Conservation (phyloP, 1,284 basidiomycete genomes). For the Neolentinus lepideus region DNA sequence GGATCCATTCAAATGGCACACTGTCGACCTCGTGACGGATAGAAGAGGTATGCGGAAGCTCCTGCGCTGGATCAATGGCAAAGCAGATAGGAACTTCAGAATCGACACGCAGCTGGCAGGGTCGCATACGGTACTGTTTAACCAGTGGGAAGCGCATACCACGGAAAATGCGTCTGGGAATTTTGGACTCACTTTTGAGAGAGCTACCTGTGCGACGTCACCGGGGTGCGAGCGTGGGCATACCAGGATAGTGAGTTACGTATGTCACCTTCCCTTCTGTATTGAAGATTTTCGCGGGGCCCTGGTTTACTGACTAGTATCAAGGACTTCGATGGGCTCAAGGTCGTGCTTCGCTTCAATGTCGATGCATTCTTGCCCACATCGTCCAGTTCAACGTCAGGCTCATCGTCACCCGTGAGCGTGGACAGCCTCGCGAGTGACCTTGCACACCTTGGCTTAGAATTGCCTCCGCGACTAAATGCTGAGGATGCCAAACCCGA, state of each 20-base stretch:
- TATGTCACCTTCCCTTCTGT: conserved; percentile 15
- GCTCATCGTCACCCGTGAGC: too few relatives aligned
- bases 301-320: background rate
- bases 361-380: conserved; percentile 38
- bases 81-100: conserved; percentile 36
- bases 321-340: conserved; percentile 39
- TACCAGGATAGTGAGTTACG: conserved; percentile 28
- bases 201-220: conserved; percentile 26
- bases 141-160: conserved; percentile 37
- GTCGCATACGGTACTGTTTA: conserved; percentile 42
- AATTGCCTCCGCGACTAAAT: conserved; percentile 2
- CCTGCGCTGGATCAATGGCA: conserved; percentile 39
- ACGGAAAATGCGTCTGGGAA: conserved; percentile 14
- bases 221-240: conserved; percentile 26
- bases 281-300: too few relatives aligned
- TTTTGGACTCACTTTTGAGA: conserved; percentile 28
- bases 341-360: conserved; percentile 42
- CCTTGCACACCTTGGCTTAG: conserved; percentile 20
- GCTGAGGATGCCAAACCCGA: conserved; percentile 3
- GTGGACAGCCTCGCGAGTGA: conserved; percentile 10
- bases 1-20: conserved; percentile 36
- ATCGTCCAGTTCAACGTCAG: background rate
- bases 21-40: conserved; percentile 49
- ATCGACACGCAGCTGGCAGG: conserved; percentile 52
- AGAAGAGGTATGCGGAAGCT: conserved; percentile 52